A percentile compares a stretch with the other conserved stretches of the same genome.
Conservation (phyloP, 23 red algal species). For the Agarophyton chilense region DNA sequence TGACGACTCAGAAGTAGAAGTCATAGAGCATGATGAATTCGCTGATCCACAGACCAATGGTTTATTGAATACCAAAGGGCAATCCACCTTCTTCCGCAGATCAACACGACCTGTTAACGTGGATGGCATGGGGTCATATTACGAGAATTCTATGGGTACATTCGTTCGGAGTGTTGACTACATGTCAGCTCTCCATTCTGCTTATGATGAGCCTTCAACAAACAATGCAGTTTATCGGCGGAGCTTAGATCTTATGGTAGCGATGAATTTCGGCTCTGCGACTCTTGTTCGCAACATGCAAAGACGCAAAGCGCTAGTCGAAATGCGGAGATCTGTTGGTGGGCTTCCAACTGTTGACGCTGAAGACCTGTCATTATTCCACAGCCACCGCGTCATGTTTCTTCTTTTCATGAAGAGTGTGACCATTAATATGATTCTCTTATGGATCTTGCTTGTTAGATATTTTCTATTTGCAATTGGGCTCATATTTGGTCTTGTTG, state of each 20-base stretch:
- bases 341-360: slow-evolving; percentile 9
- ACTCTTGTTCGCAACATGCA: slow-evolving; percentile 66
- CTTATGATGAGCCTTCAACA: slow-evolving; percentile 22
- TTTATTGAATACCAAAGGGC: not conserved
- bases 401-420: slow-evolving; percentile 71
- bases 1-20: slow-evolving; percentile 11
- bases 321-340: slow-evolving; percentile 27
- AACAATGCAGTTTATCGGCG: slow-evolving; percentile 42
- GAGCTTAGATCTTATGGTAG: slow-evolving; percentile 66
- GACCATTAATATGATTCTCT: slow-evolving; percentile 69
- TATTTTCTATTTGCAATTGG: slow-evolving; percentile 50
- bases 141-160: slow-evolving; percentile 52
- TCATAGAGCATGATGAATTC: not conserved
- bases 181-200: slow-evolving; percentile 43
- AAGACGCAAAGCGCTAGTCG: slow-evolving; percentile 9
- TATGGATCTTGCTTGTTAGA: slow-evolving; percentile 65
- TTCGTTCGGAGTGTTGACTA: slow-evolving; percentile 47
- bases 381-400: slow-evolving; percentile 55
- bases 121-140: slow-evolving; percentile 61
- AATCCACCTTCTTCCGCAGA: not conserved
- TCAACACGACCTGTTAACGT: not conserved
- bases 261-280: slow-evolving; percentile 68
- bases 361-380: slow-evolving; percentile 59
- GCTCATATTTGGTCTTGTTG: slow-evolving; percentile 26
- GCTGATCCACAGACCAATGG: not conserved